A percentile compares a stretch with the other conserved stretches of the same genome.
These are phyloP conservation scores for Amanita muscaria DNA, from an alignment of 768 basidiomycete genomes.

Conservation along the genomic window DNA sequence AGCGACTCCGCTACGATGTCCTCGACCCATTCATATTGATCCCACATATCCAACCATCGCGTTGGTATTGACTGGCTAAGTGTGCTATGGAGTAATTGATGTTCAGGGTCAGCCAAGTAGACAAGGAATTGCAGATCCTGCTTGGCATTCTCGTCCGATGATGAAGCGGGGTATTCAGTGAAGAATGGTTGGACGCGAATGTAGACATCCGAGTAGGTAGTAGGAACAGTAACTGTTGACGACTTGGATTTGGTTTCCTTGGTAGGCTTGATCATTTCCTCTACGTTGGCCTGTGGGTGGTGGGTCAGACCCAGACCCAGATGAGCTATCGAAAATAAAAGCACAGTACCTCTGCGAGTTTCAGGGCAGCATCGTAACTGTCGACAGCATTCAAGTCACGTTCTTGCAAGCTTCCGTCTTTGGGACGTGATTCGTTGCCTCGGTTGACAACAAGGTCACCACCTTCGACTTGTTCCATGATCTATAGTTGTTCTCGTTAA, in stretches of 20 bases:
- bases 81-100: slow-evolving; percentile 68
- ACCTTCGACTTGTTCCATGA: slow-evolving; percentile 92
- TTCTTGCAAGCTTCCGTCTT: slow-evolving; percentile 37
- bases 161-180: slow-evolving; percentile 23
- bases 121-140: slow-evolving; percentile 63
- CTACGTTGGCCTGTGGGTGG: slow-evolving; percentile 57
- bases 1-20: slow-evolving; percentile 85
- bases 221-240: slow-evolving; percentile 37
- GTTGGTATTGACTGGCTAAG: slow-evolving; percentile 76
- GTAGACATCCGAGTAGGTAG: slow-evolving; percentile 84
- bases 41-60: slow-evolving; percentile 87
- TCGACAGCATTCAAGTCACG: slow-evolving; percentile 80
- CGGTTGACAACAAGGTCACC: slow-evolving; percentile 85
- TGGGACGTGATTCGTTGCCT: slow-evolving; percentile 69
- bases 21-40: slow-evolving; percentile 93
- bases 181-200: slow-evolving; percentile 88
- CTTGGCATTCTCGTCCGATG: slow-evolving; percentile 7
- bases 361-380: slow-evolving; percentile 74
- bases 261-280: slow-evolving; percentile 57
- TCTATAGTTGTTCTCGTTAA: slow-evolving; percentile 31
- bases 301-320: slow-evolving; percentile 3
- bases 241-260: slow-evolving; percentile 26
- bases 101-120: slow-evolving; percentile 68
- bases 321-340: slow-evolving; percentile 5
- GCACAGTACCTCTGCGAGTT: slow-evolving; percentile 79